These are phyloP conservation scores for Mrakia frigida DNA, from an alignment of 768 basidiomycete species.

Conservation along the genomic window DNA sequence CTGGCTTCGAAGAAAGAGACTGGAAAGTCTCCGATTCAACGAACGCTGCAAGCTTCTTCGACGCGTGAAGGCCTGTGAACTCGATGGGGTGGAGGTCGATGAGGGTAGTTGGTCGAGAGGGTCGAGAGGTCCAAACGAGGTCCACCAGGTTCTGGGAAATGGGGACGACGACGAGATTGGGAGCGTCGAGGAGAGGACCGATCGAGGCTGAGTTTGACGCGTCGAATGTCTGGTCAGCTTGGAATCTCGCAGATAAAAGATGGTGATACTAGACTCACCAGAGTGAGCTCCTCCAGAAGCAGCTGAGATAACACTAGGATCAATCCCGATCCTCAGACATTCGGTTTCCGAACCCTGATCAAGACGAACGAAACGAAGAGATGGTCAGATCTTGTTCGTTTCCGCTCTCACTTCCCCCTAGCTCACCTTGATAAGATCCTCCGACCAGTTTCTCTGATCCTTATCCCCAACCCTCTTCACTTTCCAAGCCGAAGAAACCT, in stretches of 20 bases:
- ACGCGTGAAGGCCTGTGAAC: constrained; percentile 19
- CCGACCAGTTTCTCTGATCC: constrained; percentile 22
- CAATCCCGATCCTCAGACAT: constrained; percentile 19
- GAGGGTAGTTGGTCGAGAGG: constrained; percentile 55
- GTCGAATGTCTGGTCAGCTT: not conserved
- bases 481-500: constrained; percentile 19
- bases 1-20: constrained; percentile 18
- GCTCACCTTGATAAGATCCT: constrained; percentile 20
- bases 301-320: constrained; percentile 29
- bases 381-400: not conserved
- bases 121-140: constrained; percentile 63
- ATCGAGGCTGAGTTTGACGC: constrained; percentile 7
- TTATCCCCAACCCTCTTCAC: constrained; percentile 29
- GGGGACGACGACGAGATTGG: constrained; percentile 17
- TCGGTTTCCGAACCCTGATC: not conserved
- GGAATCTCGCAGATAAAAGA: not conserved
- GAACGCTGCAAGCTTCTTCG: not conserved
- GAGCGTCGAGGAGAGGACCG: constrained; percentile 15
- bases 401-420: not conserved
- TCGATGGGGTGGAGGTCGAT: constrained; percentile 67
- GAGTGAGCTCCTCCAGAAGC: constrained; percentile 21
- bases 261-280: not conserved
- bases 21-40: not conserved
- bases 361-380: not conserved
- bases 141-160: constrained; percentile 70